Conservation (phyloP, 345 rosid genomes). For the Raphanus sativus region DNA sequence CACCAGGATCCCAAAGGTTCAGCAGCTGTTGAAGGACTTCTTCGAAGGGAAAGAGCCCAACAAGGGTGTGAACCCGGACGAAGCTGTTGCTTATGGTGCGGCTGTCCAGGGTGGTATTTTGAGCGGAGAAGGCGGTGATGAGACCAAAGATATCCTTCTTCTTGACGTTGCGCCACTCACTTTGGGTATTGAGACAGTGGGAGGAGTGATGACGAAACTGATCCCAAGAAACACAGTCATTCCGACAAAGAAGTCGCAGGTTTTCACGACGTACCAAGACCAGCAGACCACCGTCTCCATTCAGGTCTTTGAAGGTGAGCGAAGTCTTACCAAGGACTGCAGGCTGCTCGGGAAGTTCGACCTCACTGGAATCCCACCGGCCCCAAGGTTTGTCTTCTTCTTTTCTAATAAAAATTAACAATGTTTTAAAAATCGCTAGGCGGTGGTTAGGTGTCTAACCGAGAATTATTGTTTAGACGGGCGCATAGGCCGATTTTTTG, state of each 20-base stretch:
- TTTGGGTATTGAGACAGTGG: conserved; percentile 94
- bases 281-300: conserved; percentile 98
- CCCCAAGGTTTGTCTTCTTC: conserved; percentile 50
- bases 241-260: conserved; percentile 98
- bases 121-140: conserved; percentile 99
- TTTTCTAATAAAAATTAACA: too few relatives aligned
- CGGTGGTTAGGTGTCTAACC: too few relatives aligned
- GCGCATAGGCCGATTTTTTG: too few relatives aligned
- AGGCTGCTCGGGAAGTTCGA: conserved; percentile 89
- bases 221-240: conserved; percentile 97
- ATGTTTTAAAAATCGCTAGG: too few relatives aligned
- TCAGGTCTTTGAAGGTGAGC: conserved; percentile 98
- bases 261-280: conserved; percentile 96
- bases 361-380: conserved; percentile 76
- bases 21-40: conserved; percentile 92
- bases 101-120: conserved; percentile 98
- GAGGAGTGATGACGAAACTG: conserved; percentile 99
- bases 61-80: conserved; percentile 99
- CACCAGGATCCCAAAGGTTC: conserved; percentile 98
- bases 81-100: conserved; percentile 98
- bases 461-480: too few relatives aligned
- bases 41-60: conserved; percentile 98
- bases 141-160: conserved; percentile 98
- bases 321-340: conserved; percentile 95
- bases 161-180: conserved; percentile 95